phyloP scores from a whole-genome alignment of 192 early-diverging fungal genomes.

The Backusella mclennaniae region DNA sequence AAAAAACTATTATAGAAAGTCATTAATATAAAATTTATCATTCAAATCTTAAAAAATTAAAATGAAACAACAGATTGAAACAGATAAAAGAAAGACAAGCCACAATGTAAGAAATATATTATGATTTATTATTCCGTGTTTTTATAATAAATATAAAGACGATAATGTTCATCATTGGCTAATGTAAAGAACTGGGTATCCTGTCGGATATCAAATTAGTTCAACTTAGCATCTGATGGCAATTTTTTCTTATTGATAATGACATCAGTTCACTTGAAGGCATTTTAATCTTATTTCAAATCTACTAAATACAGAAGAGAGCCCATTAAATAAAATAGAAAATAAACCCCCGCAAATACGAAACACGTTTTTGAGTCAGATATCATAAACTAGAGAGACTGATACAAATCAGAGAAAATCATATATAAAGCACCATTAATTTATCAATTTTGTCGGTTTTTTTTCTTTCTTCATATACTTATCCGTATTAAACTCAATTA shows the following conservation, averaged over 20 bases:
- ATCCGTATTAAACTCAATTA: neutral
- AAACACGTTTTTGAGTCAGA: constrained; percentile 9
- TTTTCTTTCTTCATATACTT: neutral
- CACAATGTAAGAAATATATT: neutral
- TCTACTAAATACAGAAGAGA: constrained; percentile 9
- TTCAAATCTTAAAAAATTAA: neutral
- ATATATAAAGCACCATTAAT: neutral
- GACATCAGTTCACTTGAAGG: constrained; percentile 5
- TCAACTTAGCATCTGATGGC: neutral
- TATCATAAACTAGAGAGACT: neutral
- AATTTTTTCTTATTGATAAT: neutral
- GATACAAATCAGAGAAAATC: constrained; percentile 1
- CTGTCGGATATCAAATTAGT: neutral
- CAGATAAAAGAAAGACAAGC: neutral
- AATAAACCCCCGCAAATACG: constrained; percentile 12
- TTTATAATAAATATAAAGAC: neutral
- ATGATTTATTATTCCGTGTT: neutral
- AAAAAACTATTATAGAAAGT: neutral
- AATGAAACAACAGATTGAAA: constrained; percentile 5
- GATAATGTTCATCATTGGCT: neutral
- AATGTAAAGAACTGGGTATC: constrained; percentile 2
- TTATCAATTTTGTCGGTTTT: neutral
- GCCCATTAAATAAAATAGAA: neutral
- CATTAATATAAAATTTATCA: neutral
- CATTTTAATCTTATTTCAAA: constrained; percentile 9